Evolutionary conservation across 192 early-diverging fungal species (phyloP).

Genomic region (Endogone sp.): DNA sequence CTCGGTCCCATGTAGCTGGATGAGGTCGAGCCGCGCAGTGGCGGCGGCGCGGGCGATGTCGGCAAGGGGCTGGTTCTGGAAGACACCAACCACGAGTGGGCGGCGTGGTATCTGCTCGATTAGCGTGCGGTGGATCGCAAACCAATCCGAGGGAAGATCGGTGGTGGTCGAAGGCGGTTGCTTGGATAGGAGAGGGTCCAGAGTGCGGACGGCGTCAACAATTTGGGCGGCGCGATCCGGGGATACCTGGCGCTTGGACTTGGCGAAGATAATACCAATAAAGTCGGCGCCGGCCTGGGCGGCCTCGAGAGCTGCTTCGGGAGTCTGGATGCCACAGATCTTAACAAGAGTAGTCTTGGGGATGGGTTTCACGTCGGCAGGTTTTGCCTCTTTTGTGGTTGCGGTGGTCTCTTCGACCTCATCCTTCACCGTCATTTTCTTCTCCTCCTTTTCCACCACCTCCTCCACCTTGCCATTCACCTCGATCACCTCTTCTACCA

Average conservation of each 20-base stretch:
- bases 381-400: too few species aligned
- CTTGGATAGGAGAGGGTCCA: not conserved
- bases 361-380: not conserved
- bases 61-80: constrained; percentile 78
- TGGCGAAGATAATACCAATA: constrained; percentile 94
- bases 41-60: constrained; percentile 65
- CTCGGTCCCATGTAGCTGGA: constrained; percentile 93
- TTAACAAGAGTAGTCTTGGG: constrained; percentile 61
- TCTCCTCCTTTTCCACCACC: too few species aligned
- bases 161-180: not conserved
- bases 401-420: too few species aligned
- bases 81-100: constrained; percentile 92
- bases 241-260: constrained; percentile 74
- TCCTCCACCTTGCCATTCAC: too few species aligned
- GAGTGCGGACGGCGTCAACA: constrained; percentile 58
- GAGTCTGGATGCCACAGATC: constrained; percentile 86
- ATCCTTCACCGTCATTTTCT: too few species aligned
- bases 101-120: constrained; percentile 40
- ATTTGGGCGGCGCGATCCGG: constrained; percentile 64
- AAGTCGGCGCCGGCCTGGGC: constrained; percentile 80
- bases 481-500: too few species aligned
- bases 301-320: constrained; percentile 77
- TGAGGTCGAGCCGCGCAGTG: constrained; percentile 74
- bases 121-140: constrained; percentile 38
- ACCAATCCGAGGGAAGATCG: constrained; percentile 39